Evolutionary conservation across 2,329 filamentous ascomycete genomes (phyloP).

Genomic region (Aspergillus japonicus): DNA sequence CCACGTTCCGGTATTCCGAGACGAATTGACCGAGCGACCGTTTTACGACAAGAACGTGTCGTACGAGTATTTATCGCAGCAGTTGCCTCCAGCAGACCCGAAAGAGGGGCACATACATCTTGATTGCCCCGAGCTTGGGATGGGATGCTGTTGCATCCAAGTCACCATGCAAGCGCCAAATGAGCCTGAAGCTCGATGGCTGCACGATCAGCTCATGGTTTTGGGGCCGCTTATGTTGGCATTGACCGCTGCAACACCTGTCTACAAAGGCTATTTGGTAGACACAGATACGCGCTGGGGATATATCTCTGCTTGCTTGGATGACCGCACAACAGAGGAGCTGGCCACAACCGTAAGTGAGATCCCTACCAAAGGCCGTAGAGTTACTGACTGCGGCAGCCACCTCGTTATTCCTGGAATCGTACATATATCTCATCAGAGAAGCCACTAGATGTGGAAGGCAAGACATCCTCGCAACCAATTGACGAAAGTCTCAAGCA

Average conservation of each 20-base stretch:
- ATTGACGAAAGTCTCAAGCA: constrained; percentile 9
- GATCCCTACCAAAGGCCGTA: not conserved
- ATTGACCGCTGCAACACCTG: constrained; percentile 21
- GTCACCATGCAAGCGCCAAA: constrained; percentile 19
- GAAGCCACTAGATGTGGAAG: not conserved
- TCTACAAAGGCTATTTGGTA: constrained; percentile 19
- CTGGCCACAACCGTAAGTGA: not conserved
- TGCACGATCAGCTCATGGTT: constrained; percentile 21
- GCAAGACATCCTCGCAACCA: not conserved
- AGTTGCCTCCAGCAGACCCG: constrained; percentile 1
- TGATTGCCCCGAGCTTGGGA: constrained; percentile 14
- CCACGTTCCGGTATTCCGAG: not conserved
- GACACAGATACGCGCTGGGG: constrained; percentile 22
- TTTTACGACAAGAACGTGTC: constrained; percentile 1
- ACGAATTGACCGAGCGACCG: not conserved
- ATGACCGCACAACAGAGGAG: constrained; percentile 15
- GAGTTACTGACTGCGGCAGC: not conserved
- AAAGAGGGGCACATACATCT: constrained; percentile 12
- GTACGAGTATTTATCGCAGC: not conserved
- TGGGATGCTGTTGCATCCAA: constrained; percentile 20
- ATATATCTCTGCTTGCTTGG: constrained; percentile 10
- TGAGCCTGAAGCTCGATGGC: constrained; percentile 17
- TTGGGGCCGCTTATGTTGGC: constrained; percentile 19
- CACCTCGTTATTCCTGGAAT: constrained; percentile 5
- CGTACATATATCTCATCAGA: constrained; percentile 83